These are phyloP conservation scores for Nephelium lappaceum DNA, from an alignment of 345 rosid genomes.

Conservation along the genomic window DNA sequence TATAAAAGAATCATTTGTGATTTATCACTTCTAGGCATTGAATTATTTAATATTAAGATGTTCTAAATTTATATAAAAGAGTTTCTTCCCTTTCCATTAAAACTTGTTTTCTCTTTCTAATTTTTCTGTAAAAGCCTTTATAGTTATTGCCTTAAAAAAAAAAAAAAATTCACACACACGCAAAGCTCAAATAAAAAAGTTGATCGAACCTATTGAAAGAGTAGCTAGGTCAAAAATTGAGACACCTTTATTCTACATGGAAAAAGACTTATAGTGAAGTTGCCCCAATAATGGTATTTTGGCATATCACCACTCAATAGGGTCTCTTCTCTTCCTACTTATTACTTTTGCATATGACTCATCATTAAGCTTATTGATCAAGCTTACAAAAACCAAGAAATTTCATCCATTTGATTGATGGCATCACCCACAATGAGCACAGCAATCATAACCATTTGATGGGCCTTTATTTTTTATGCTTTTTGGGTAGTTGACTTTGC, in stretches of 20 bases:
- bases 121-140: too few relatives aligned
- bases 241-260: not conserved
- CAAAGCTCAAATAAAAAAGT: too few relatives aligned
- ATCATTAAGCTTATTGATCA: slow-evolving; percentile 26
- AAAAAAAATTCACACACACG: too few relatives aligned
- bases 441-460: slow-evolving; percentile 20
- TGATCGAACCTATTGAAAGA: slow-evolving; percentile 5
- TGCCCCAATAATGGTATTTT: slow-evolving; percentile 19
- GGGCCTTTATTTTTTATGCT: not conserved
- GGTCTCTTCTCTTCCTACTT: not conserved
- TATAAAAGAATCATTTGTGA: too few relatives aligned
- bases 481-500: slow-evolving; percentile 22
- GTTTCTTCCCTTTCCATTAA: too few relatives aligned
- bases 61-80: too few relatives aligned
- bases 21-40: too few relatives aligned
- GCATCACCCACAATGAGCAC: slow-evolving; percentile 18
- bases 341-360: slow-evolving; percentile 5
- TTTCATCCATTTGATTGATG: slow-evolving; percentile 17
- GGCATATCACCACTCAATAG: slow-evolving; percentile 3
- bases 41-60: too few relatives aligned
- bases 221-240: slow-evolving; percentile 7
- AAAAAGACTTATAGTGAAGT: not conserved
- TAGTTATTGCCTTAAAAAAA: too few relatives aligned
- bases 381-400: slow-evolving; percentile 18
- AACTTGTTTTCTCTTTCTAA: too few relatives aligned